phyloP scores from a whole-genome alignment of 768 basidiomycete genomes.

The Termitomyces sp. region DNA sequence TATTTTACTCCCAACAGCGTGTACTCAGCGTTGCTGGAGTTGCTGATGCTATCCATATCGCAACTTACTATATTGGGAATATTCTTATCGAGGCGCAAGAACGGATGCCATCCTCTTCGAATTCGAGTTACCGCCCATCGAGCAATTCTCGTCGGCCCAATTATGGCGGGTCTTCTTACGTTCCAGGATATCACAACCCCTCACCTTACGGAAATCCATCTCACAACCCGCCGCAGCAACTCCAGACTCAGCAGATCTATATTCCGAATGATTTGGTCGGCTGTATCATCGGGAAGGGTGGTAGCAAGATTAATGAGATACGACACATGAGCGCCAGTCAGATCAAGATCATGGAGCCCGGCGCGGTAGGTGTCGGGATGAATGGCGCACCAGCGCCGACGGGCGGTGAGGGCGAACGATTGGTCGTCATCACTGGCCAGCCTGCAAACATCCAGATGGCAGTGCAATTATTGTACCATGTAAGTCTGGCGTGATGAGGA shows the following conservation, averaged over 20 bases:
- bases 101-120: slow-evolving; percentile 64
- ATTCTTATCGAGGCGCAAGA: slow-evolving; percentile 93
- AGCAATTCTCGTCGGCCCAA: slow-evolving; percentile 42
- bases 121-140: slow-evolving; percentile 67
- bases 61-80: slow-evolving; percentile 98
- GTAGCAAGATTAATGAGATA: slow-evolving; percentile 98
- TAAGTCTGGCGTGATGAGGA: slow-evolving; percentile 28
- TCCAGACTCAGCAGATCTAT: slow-evolving; percentile 97
- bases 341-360: slow-evolving; percentile 99
- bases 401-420: slow-evolving; percentile 79
- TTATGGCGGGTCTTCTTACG: slow-evolving; percentile 58
- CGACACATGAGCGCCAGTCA: slow-evolving; percentile 92
- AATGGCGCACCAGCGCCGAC: slow-evolving; percentile 67
- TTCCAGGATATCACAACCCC: slow-evolving; percentile 56
- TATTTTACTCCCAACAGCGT: slow-evolving; percentile 48
- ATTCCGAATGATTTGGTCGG: slow-evolving; percentile 98
- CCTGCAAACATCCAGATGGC: slow-evolving; percentile 96
- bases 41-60: slow-evolving; percentile 98
- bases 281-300: slow-evolving; percentile 97
- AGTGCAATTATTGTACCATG: slow-evolving; percentile 84
- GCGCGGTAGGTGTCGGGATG: slow-evolving; percentile 63
- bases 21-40: slow-evolving; percentile 97
- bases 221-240: slow-evolving; percentile 63
- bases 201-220: slow-evolving; percentile 39
- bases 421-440: slow-evolving; percentile 97